phyloP scores from a whole-genome alignment of 1,284 basidiomycete species.

The Papiliotrema laurentii region DNA sequence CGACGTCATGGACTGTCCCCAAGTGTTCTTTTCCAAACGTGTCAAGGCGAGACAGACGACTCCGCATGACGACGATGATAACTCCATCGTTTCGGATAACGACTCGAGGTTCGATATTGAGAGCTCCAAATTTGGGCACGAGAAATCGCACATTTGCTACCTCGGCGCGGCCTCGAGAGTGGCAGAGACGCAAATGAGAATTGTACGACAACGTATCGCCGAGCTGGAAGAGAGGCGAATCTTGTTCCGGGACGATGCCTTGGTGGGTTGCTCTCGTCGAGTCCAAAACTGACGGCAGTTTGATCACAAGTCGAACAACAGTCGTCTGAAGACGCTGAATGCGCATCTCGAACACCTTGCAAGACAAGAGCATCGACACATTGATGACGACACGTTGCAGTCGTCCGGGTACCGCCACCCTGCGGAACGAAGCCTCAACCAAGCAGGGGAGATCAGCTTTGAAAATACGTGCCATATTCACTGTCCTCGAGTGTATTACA shows the following conservation, averaged over 20 bases:
- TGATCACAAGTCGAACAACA: constrained; percentile 8
- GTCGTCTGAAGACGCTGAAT: constrained; percentile 25
- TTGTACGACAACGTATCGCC: constrained; percentile 56
- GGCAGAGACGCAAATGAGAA: constrained; percentile 62
- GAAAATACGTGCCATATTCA: constrained; percentile 89
- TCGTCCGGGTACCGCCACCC: neutral
- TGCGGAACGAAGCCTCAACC: constrained; percentile 1
- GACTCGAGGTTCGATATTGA: constrained; percentile 37
- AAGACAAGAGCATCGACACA: constrained; percentile 22
- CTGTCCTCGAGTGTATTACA: constrained; percentile 76
- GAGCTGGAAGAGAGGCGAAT: constrained; percentile 20
- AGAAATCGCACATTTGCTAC: constrained; percentile 79
- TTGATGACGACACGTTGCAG: constrained; percentile 33
- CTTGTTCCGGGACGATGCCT: neutral
- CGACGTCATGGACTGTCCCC: constrained; percentile 70
- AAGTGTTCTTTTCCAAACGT: constrained; percentile 76
- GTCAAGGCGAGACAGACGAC: constrained; percentile 35
- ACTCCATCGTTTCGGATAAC: neutral
- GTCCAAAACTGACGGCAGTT: constrained; percentile 6
- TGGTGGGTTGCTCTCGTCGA: neutral
- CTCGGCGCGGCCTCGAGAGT: constrained; percentile 64
- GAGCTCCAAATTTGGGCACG: constrained; percentile 76
- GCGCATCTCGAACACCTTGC: constrained; percentile 27
- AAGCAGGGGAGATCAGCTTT: constrained; percentile 42
- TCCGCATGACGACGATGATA: constrained; percentile 10